Evolutionary conservation across 192 early-diverging fungal species (phyloP), one percentile per base, ranked within the genome.

Genomic region (Coemansia sp.): DNA sequence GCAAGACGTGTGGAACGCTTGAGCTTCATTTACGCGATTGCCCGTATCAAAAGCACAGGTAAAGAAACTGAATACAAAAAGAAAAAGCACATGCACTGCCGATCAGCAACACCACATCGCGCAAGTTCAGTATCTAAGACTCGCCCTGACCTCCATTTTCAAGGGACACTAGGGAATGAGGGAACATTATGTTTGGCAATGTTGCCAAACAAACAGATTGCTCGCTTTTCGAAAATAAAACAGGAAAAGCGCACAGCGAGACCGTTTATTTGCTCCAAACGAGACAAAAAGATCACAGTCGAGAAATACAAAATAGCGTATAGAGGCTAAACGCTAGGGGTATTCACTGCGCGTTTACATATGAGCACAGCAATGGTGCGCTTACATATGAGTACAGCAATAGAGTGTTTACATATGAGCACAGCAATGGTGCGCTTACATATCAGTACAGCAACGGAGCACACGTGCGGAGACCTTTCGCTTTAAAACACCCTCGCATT

Each of bases 11-110:
- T 32, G 32, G 32, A 32, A 7, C 6, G 32, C 32, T 32, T 32
- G 32, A 19, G n/a, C 43, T 60, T 60, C 59, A 60, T 60, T 60
- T 47, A 60, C 59, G 59, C 59, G 59, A 60, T 60, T 60, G 23
- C 15, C 59, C 23, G 41, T 43, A 43, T 43, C 41, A 43, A 43
- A 43, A 43, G 15, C 41, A n/a, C 12, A 43, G 6, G 32, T 8
- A 32, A 32, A 8, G 3, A 27, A 35, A 32, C 29, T 21, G 19
- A 37, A 57, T 19, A 37, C 56, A 37, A 57, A 37, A 29, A 21
- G 12, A 29, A 29, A 57, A 57, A 17, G 37, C n/a, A 37, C 56
- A 19, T 57, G 56, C 56, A n/a, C 37, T 19, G 29, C 56, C 27
- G 56, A 37, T n/a, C 32, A 19, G n/a, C 56, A 38, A 38, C 32